phyloP scores from a whole-genome alignment of 2,329 filamentous ascomycete species.

The Aspergillus fumigatus region DNA sequence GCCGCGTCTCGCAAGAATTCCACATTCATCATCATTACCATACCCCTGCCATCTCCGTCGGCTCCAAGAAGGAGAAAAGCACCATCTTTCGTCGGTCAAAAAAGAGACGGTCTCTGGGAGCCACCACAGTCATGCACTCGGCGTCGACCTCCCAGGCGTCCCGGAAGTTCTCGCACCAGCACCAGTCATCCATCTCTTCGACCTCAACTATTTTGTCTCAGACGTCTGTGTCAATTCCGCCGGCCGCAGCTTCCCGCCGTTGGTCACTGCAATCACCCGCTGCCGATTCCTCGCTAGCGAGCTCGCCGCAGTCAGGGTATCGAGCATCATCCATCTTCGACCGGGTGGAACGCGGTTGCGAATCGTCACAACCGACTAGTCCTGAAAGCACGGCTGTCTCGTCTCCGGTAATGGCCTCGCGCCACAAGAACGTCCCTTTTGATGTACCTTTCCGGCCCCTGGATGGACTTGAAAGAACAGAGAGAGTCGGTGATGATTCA shows the following conservation, averaged over 20 bases:
- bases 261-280: conserved; percentile 40
- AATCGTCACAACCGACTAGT: conserved; percentile 72
- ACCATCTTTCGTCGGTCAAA: conserved; percentile 54
- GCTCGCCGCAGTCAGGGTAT: conserved; percentile 72
- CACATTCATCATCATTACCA: conserved; percentile 97
- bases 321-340: conserved; percentile 76
- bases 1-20: conserved; percentile 63
- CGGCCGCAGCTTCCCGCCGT: conserved; percentile 32
- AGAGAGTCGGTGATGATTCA: conserved; percentile 7
- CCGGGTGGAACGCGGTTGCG: conserved; percentile 56
- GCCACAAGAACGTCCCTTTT: conserved; percentile 56
- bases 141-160: conserved; percentile 23
- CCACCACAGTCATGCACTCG: conserved; percentile 45
- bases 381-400: conserved; percentile 67
- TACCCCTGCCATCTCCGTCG: conserved; percentile 50
- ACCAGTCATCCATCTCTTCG: conserved; percentile 41
- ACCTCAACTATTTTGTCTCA: conserved; percentile 60
- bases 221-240: conserved; percentile 55
- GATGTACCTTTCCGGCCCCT: conserved; percentile 48
- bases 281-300: conserved; percentile 61
- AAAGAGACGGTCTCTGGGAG: conserved; percentile 66
- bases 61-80: conserved; percentile 51
- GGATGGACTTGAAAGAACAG: conserved; percentile 14
- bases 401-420: conserved; percentile 61
- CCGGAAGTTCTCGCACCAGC: conserved; percentile 32